Conservation (phyloP, 148 eudicot species). For the Nepenthes gracilis region DNA sequence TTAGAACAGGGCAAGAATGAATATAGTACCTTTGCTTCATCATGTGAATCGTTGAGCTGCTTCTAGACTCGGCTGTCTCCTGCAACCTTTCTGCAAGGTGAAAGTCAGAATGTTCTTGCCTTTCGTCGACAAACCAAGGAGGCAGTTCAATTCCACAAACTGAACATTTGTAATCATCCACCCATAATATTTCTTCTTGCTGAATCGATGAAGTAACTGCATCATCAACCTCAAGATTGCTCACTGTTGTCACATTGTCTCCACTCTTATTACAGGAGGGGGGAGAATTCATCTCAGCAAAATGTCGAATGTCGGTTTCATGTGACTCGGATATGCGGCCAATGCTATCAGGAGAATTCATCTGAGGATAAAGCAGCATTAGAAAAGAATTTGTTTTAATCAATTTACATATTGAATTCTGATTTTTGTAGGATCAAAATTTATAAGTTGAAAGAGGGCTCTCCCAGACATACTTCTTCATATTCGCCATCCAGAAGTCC, state of each 20-base stretch:
- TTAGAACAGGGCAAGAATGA: background rate
- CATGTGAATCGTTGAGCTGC: conserved; percentile 15
- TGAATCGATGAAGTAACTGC: conserved; percentile 30
- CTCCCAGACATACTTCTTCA: background rate
- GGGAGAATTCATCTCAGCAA: conserved; percentile 7
- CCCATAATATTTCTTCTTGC: conserved; percentile 38
- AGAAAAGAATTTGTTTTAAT: background rate
- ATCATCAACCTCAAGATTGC: conserved; percentile 13
- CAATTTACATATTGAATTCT: too few species aligned
- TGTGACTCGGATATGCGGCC: conserved; percentile 7
- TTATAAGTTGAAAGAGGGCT: too few species aligned
- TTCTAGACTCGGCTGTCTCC: conserved; percentile 46
- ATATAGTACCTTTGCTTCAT: conserved; percentile 39
- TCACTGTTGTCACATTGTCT: conserved; percentile 10
- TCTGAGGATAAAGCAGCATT: conserved; percentile 15
- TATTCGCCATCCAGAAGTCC: background rate
- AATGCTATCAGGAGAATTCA: conserved; percentile 6
- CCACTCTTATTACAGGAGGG: conserved; percentile 8
- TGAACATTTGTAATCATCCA: conserved; percentile 75
- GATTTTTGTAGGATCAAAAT: background rate
- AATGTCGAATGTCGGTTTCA: conserved; percentile 15
- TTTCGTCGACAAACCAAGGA: conserved; percentile 62
- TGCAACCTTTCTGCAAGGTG: conserved; percentile 84
- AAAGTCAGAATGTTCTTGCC: conserved; percentile 92
- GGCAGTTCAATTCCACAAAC: conserved; percentile 84